These are phyloP conservation scores for Pachysandra terminalis DNA, from an alignment of 164 flowering plant genomes.

Conservation along the genomic window DNA sequence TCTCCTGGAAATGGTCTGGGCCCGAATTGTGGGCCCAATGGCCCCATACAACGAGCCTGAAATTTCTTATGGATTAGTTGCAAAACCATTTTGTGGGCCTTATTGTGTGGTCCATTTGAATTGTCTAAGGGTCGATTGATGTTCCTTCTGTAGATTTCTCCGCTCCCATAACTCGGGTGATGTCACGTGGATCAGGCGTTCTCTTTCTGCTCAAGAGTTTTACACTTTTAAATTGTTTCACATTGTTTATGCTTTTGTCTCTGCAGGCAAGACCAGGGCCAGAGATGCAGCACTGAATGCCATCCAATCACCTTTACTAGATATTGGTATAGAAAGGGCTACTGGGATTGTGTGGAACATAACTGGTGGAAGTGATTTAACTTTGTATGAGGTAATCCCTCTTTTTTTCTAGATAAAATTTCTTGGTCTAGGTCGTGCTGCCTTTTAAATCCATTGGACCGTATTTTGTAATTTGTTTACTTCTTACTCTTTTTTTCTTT, in stretches of 20 bases:
- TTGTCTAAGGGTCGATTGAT: too few relatives aligned
- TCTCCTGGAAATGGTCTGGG: too few relatives aligned
- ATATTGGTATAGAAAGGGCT: constrained; percentile 94
- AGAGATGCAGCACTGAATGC: constrained; percentile 98
- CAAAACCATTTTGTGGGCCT: too few relatives aligned
- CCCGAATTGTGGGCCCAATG: too few relatives aligned
- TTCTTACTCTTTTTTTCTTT: background rate
- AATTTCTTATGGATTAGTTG: too few relatives aligned
- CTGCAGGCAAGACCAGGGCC: constrained; percentile 85
- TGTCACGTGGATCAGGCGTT: background rate
- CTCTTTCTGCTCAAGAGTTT: background rate
- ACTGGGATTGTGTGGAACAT: constrained; percentile 98
- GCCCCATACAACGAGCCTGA: too few relatives aligned
- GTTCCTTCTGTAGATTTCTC: background rate
- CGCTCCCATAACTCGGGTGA: too few relatives aligned
- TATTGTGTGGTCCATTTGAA: too few relatives aligned
- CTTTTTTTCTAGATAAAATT: too few relatives aligned
- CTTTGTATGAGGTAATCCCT: constrained; percentile 64
- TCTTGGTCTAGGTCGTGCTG: background rate
- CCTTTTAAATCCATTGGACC: background rate
- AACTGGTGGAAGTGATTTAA: constrained; percentile 91
- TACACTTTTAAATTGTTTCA: background rate
- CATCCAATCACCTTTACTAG: constrained; percentile 84
- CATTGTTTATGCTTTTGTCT: constrained; percentile 1
- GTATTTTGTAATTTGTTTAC: background rate